Conservation (phyloP, 2,329 filamentous ascomycete species). For the Aspergillus phoenicis region DNA sequence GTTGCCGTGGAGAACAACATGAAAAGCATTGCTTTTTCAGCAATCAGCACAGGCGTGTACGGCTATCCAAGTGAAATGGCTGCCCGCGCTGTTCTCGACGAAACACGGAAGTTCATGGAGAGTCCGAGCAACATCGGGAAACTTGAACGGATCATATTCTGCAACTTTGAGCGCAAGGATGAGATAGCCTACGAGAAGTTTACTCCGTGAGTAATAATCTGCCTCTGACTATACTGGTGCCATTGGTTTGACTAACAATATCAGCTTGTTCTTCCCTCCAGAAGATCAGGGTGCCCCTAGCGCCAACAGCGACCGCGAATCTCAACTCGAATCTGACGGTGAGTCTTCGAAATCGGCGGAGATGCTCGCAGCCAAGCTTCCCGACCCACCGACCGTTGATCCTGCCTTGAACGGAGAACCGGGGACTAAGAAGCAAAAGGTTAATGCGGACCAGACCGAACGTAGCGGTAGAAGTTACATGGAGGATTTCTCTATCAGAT, state of each 20-base stretch:
- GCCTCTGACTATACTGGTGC: not conserved
- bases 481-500: conserved; percentile 16
- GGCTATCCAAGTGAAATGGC: conserved; percentile 78
- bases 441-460: conserved; percentile 19
- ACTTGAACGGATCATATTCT: conserved; percentile 78
- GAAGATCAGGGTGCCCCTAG: conserved; percentile 38
- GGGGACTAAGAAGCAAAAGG: conserved; percentile 53
- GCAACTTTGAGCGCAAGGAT: conserved; percentile 79
- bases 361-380: conserved; percentile 47
- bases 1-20: conserved; percentile 69
- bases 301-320: conserved; percentile 6
- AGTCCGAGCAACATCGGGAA: conserved; percentile 41
- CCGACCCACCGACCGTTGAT: conserved; percentile 52
- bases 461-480: conserved; percentile 4
- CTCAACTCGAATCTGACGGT: conserved; percentile 25
- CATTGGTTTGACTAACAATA: conserved; percentile 11
- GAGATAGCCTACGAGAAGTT: conserved; percentile 68
- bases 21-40: conserved; percentile 77
- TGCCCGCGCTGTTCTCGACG: conserved; percentile 68
- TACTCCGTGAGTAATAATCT: conserved; percentile 68
- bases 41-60: conserved; percentile 86
- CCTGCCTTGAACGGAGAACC: conserved; percentile 48
- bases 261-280: conserved; percentile 54
- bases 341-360: conserved; percentile 30
- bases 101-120: conserved; percentile 59